Evolutionary conservation across 495 filamentous ascomycete genomes (phyloP).

Genomic region (Haplographium delicatum): DNA sequence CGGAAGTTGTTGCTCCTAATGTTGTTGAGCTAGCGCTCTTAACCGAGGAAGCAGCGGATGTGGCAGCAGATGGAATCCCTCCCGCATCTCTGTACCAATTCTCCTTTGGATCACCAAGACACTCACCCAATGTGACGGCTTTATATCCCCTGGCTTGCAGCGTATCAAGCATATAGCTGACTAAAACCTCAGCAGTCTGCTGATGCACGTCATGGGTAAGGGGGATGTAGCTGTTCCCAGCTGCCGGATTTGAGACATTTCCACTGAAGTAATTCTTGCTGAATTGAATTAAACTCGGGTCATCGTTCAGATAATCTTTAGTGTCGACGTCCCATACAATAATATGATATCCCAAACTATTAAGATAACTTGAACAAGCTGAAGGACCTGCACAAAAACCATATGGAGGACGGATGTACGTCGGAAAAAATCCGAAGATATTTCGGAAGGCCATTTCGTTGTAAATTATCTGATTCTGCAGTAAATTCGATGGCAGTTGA

Average conservation of each 20-base stretch:
- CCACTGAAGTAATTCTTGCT: slow-evolving; percentile 66
- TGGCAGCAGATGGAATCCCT: too few species aligned
- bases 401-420: slow-evolving; percentile 78
- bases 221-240: slow-evolving; percentile 47
- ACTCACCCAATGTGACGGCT: slow-evolving; percentile 67
- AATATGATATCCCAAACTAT: slow-evolving; percentile 66
- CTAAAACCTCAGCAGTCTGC: slow-evolving; percentile 68
- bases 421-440: slow-evolving; percentile 72
- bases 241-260: slow-evolving; percentile 33
- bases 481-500: slow-evolving; percentile 45
- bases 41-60: too few species aligned
- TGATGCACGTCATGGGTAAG: slow-evolving; percentile 76
- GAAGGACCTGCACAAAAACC: slow-evolving; percentile 62
- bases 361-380: slow-evolving; percentile 39
- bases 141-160: slow-evolving; percentile 52
- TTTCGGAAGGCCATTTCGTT: slow-evolving; percentile 75
- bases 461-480: slow-evolving; percentile 63
- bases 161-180: slow-evolving; percentile 60
- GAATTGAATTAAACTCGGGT: slow-evolving; percentile 52
- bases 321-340: slow-evolving; percentile 57
- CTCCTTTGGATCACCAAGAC: slow-evolving; percentile 60
- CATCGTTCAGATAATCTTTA: slow-evolving; percentile 65
- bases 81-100: slow-evolving; percentile 64
- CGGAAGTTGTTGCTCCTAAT: too few species aligned
- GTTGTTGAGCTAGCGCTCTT: too few species aligned